These are phyloP conservation scores for Aspergillus ustus DNA, from an alignment of 2,329 filamentous ascomycete genomes.

Conservation along the genomic window DNA sequence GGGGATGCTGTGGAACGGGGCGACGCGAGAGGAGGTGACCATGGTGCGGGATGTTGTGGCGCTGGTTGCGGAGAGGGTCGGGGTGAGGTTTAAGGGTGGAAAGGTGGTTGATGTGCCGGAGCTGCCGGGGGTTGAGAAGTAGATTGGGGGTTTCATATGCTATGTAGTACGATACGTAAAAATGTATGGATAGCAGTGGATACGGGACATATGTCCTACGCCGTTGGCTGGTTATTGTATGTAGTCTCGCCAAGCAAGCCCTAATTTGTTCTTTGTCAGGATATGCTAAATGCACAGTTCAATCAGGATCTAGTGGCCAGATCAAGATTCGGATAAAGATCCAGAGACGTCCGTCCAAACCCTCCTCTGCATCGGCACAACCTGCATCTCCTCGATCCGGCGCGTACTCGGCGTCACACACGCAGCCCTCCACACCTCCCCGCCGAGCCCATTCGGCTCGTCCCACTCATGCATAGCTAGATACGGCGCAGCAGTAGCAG, in stretches of 20 bases:
- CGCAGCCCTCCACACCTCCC: neutral
- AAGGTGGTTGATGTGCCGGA: neutral
- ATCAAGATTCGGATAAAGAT: too few species aligned
- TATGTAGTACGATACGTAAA: too few species aligned
- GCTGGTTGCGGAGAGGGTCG: neutral
- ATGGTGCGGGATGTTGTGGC: neutral
- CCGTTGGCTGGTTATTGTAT: too few species aligned
- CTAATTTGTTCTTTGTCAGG: too few species aligned
- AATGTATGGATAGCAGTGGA: too few species aligned
- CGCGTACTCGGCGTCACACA: neutral
- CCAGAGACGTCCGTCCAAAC: neutral
- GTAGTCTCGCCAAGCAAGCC: too few species aligned
- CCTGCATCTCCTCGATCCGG: neutral
- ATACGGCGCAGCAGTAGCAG: neutral
- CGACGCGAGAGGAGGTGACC: neutral
- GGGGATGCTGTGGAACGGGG: constrained; percentile 1
- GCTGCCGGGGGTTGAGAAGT: neutral
- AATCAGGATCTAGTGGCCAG: too few species aligned
- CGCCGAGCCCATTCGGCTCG: neutral
- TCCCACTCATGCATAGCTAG: neutral
- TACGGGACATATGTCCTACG: too few species aligned
- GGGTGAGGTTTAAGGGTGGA: neutral
- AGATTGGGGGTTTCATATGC: neutral
- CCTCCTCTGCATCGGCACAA: neutral
- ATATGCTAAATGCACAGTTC: too few species aligned